phyloP scores from a whole-genome alignment of 2,329 filamentous ascomycete species.

The Shiraia sp. region DNA sequence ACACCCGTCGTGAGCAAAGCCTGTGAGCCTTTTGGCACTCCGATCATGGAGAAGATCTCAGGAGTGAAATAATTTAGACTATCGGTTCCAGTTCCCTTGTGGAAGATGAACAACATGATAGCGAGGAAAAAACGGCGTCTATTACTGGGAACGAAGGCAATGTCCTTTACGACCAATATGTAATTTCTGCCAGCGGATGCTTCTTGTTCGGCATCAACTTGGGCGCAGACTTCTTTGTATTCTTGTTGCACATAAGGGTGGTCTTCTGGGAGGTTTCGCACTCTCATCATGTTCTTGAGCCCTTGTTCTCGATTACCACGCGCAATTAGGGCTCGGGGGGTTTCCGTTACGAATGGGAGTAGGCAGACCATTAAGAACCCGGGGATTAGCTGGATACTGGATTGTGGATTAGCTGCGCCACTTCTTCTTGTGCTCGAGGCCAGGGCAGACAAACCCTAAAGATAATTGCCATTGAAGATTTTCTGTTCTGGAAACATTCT shows the following conservation, averaged over 20 bases:
- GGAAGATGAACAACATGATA: conserved; percentile 46
- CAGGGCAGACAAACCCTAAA: conserved; percentile 21
- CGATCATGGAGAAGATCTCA: conserved; percentile 48
- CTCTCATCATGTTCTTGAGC: conserved; percentile 43
- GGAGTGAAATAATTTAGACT: conserved; percentile 49
- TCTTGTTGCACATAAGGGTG: conserved; percentile 43
- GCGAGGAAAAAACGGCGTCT: conserved; percentile 42
- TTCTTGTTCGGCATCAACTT: conserved; percentile 41
- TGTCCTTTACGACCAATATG: conserved; percentile 37
- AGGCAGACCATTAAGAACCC: conserved; percentile 1
- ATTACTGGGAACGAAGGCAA: conserved; percentile 23
- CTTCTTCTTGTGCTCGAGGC: not conserved
- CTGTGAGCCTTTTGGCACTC: conserved; percentile 16
- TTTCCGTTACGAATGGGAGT: conserved; percentile 40
- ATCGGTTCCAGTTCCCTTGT: conserved; percentile 50
- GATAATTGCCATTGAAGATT: conserved; percentile 45
- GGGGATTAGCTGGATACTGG: conserved; percentile 13
- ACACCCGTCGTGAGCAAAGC: conserved; percentile 46
- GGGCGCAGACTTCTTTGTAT: conserved; percentile 44
- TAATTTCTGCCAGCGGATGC: conserved; percentile 33
- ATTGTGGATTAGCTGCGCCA: too few relatives aligned
- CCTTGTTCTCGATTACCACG: conserved; percentile 33
- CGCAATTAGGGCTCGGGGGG: conserved; percentile 43
- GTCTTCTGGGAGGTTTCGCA: conserved; percentile 46
- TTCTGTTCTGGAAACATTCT: conserved; percentile 21